These are phyloP conservation scores for Tanozyma kutaoensis DNA, from an alignment of 805 yeast genomes.

Conservation along the genomic window DNA sequence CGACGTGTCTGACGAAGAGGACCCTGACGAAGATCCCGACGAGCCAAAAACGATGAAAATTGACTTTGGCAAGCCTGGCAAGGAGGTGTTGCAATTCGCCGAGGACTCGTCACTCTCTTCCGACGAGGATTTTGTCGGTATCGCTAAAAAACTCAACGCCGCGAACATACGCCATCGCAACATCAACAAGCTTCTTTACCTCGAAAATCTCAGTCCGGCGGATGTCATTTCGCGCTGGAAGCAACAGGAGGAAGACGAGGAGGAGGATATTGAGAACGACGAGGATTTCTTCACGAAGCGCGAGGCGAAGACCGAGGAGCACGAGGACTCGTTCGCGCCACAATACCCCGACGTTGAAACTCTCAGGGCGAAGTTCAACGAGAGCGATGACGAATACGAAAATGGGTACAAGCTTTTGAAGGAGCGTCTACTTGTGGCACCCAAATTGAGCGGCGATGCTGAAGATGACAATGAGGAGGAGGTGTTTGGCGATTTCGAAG, in stretches of 20 bases:
- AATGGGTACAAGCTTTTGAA: slow-evolving; percentile 29
- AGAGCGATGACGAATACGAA: slow-evolving; percentile 23
- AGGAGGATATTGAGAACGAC: slow-evolving; percentile 24
- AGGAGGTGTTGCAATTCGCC: slow-evolving; percentile 26
- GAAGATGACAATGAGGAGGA: slow-evolving; percentile 14
- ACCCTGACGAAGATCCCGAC: slow-evolving; percentile 17
- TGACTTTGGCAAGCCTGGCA: slow-evolving; percentile 26
- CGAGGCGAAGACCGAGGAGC: slow-evolving; percentile 7
- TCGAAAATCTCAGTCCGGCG: slow-evolving; percentile 61
- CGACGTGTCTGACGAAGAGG: slow-evolving; percentile 27
- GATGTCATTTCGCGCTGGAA: slow-evolving; percentile 68
- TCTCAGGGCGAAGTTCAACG: slow-evolving; percentile 32
- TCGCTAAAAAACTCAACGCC: slow-evolving; percentile 55
- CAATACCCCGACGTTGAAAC: slow-evolving; percentile 25
- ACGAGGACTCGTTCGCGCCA: slow-evolving; percentile 26
- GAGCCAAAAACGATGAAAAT: slow-evolving; percentile 32
- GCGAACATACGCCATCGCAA: slow-evolving; percentile 52
- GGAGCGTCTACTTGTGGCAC: slow-evolving; percentile 40
- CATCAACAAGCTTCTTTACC: slow-evolving; percentile 66
- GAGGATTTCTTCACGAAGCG: slow-evolving; percentile 41
- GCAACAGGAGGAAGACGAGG: slow-evolving; percentile 31
- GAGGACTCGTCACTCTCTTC: slow-evolving; percentile 35
- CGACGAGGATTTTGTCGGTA: slow-evolving; percentile 24
- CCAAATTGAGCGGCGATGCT: slow-evolving; percentile 24
- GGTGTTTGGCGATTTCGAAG: slow-evolving; percentile 26